Evolutionary conservation across 257 asterid species (phyloP).

Genomic region (Catharanthus roseus): DNA sequence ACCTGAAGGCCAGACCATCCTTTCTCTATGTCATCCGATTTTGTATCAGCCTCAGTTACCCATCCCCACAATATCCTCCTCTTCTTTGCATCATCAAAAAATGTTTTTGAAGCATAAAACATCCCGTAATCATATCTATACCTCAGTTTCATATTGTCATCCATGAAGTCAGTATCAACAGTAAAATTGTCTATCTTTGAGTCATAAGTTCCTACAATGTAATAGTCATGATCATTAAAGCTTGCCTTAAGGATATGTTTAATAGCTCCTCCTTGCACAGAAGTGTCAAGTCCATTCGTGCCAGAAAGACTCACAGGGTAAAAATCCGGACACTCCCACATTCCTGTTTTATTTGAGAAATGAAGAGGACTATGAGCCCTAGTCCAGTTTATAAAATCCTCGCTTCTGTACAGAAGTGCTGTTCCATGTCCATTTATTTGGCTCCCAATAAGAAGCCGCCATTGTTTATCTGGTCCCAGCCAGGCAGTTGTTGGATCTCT

Average conservation of each 20-base stretch:
- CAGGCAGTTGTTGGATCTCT: conserved; percentile 87
- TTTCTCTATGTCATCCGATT: conserved; percentile 38
- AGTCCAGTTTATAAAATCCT: conserved; percentile 49
- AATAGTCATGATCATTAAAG: conserved; percentile 52
- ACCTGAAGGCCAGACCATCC: conserved; percentile 54
- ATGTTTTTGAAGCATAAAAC: conserved; percentile 76
- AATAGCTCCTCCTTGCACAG: conserved; percentile 25
- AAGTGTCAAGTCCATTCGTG: conserved; percentile 47
- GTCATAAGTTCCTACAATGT: conserved; percentile 49
- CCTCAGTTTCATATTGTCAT: conserved; percentile 49
- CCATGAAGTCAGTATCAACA: conserved; percentile 44
- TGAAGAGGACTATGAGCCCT: conserved; percentile 47
- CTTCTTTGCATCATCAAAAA: conserved; percentile 47
- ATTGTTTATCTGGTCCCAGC: conserved; percentile 48
- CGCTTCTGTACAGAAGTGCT: conserved; percentile 45
- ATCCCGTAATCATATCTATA: conserved; percentile 65
- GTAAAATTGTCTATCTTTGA: conserved; percentile 30
- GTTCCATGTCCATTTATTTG: conserved; percentile 39
- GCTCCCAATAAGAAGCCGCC: conserved; percentile 52
- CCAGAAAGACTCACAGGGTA: conserved; percentile 39
- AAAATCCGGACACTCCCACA: conserved; percentile 80
- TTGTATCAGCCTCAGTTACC: conserved; percentile 55
- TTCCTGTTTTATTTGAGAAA: conserved; percentile 37
- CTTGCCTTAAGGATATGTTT: conserved; percentile 67
- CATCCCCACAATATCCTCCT: conserved; percentile 76